phyloP scores from a whole-genome alignment of 2,329 filamentous ascomycete genomes.

The Aspergillus flavus region DNA sequence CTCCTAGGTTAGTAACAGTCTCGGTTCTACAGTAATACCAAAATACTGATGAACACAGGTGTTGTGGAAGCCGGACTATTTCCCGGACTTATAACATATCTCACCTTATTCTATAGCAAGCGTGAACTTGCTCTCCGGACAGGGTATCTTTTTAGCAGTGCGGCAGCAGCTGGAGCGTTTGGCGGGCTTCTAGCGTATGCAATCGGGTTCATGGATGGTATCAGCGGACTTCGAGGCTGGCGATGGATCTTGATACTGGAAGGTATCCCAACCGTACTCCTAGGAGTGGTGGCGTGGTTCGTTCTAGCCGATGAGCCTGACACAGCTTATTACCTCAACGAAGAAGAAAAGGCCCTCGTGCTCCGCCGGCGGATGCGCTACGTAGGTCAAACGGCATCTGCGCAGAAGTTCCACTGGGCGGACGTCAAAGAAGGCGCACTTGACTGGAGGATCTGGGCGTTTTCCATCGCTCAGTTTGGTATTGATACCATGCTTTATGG shows the following conservation, averaged over 20 bases:
- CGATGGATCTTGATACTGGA: constrained; percentile 67
- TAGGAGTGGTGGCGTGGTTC: constrained; percentile 60
- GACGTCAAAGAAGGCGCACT: constrained; percentile 69
- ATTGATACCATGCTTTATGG: constrained; percentile 77
- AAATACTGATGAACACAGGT: constrained; percentile 42
- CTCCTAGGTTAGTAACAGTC: constrained; percentile 49
- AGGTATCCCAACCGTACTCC: constrained; percentile 59
- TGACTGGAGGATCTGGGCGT: constrained; percentile 77
- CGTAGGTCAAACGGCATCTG: constrained; percentile 51
- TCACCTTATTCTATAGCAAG: constrained; percentile 77
- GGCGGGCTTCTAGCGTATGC: constrained; percentile 74
- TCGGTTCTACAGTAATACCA: background rate
- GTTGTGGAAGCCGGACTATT: constrained; percentile 71
- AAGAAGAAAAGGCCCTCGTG: constrained; percentile 63
- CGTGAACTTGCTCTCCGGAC: constrained; percentile 72
- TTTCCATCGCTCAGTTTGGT: constrained; percentile 71
- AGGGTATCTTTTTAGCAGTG: constrained; percentile 67
- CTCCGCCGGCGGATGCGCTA: constrained; percentile 53
- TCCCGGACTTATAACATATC: constrained; percentile 67
- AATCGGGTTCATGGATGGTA: constrained; percentile 72
- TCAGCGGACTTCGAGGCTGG: constrained; percentile 68
- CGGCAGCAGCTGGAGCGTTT: constrained; percentile 70
- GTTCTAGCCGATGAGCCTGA: constrained; percentile 68
- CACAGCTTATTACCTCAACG: constrained; percentile 62
- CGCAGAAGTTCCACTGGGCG: constrained; percentile 58